Evolutionary conservation across 148 eudicot species (phyloP).

Genomic region (Selenicereus undatus): DNA sequence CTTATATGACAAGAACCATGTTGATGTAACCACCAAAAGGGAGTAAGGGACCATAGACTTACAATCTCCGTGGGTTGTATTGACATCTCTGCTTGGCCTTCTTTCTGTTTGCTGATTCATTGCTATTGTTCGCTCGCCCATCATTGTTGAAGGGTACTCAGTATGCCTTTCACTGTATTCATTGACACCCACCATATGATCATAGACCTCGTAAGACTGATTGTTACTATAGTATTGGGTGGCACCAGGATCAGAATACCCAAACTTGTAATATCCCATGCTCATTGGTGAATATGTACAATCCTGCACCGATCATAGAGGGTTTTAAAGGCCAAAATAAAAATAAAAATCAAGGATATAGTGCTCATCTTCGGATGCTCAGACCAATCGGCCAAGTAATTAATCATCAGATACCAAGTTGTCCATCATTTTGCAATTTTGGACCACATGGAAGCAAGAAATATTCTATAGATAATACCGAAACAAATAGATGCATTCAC

Average conservation of each 20-base stretch:
- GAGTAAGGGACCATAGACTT: too few relatives aligned
- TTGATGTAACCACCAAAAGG: background rate
- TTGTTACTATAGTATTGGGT: constrained; percentile 60
- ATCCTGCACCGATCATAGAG: constrained; percentile 48
- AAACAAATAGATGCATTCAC: background rate
- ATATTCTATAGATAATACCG: background rate
- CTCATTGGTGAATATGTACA: constrained; percentile 55
- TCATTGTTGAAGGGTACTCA: constrained; percentile 39
- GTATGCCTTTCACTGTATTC: constrained; percentile 48
- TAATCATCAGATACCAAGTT: background rate
- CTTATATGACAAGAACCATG: background rate
- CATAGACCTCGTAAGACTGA: constrained; percentile 44
- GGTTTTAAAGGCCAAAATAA: background rate
- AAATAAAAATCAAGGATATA: background rate
- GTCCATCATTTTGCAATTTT: background rate
- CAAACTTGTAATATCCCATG: constrained; percentile 69
- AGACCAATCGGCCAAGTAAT: background rate
- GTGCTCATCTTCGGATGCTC: background rate
- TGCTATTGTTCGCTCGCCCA: constrained; percentile 40
- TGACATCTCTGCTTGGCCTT: constrained; percentile 33
- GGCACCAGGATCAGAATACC: constrained; percentile 65
- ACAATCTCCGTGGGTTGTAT: constrained; percentile 53
- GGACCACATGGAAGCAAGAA: background rate
- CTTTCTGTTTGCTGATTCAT: constrained; percentile 45
- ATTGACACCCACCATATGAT: constrained; percentile 34